phyloP scores from a whole-genome alignment of 2,329 filamentous ascomycete genomes.

The Cryoendolithus antarcticus region DNA sequence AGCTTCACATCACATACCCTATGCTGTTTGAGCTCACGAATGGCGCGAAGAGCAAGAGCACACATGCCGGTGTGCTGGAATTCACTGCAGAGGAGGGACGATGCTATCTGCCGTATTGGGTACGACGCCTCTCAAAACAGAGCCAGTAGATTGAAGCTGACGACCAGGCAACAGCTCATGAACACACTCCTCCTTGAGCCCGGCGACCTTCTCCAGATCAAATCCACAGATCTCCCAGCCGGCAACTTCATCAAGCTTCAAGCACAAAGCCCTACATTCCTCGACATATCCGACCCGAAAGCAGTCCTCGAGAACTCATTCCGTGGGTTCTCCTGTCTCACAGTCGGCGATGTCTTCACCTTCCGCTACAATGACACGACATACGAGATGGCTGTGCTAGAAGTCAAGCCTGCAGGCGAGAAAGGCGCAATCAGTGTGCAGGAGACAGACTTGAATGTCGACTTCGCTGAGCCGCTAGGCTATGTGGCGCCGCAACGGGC shows the following conservation, averaged over 20 bases:
- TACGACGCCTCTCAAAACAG: no score
- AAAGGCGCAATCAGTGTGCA: conserved; percentile 82
- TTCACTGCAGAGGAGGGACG: conserved; percentile 96
- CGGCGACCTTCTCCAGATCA: conserved; percentile 88
- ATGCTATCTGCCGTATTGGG: conserved; percentile 89
- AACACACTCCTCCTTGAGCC: conserved; percentile 77
- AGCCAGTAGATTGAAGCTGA: no score
- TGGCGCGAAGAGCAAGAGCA: conserved; percentile 63
- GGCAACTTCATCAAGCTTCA: conserved; percentile 93
- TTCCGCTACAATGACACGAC: conserved; percentile 93
- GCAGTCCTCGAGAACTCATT: conserved; percentile 95
- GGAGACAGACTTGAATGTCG: conserved; percentile 91
- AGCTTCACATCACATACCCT: conserved; percentile 92
- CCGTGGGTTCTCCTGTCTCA: conserved; percentile 86
- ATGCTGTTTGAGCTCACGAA: conserved; percentile 95
- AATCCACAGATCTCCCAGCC: conserved; percentile 82
- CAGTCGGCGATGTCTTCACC: conserved; percentile 87
- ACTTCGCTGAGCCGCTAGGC: conserved; percentile 86
- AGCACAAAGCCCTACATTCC: conserved; percentile 82
- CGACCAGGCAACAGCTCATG: conserved; percentile 55
- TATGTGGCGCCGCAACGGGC: conserved; percentile 74
- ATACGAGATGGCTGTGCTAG: conserved; percentile 85
- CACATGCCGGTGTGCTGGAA: conserved; percentile 89
- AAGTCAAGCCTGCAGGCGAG: conserved; percentile 77
- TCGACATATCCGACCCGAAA: conserved; percentile 94